A percentile compares a stretch with the other conserved stretches of the same genome.
Conservation (phyloP, 306 rosid genomes). For the Psophocarpus tetragonolobus region DNA sequence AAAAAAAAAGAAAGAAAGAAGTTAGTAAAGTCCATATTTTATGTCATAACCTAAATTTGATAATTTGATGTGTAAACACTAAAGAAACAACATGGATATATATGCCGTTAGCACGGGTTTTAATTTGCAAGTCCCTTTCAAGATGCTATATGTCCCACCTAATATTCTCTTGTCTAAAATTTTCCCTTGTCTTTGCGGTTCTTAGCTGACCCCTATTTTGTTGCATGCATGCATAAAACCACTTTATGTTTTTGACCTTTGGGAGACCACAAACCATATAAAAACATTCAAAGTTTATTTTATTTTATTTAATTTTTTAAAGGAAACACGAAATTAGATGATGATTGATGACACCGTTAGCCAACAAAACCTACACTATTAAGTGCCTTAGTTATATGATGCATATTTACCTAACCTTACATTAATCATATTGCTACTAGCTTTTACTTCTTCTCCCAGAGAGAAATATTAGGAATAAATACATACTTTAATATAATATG, state of each 20-base stretch:
- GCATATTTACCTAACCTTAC: not conserved
- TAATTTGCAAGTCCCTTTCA: slow-evolving; percentile 26
- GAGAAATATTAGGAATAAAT: not conserved
- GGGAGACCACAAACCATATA: slow-evolving; percentile 1
- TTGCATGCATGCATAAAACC: slow-evolving; percentile 32
- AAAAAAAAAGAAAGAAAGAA: too few relatives aligned
- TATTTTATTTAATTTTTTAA: not conserved
- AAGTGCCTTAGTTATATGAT: not conserved
- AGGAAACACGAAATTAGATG: not conserved
- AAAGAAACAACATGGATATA: not conserved
- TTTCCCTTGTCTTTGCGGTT: slow-evolving; percentile 1
- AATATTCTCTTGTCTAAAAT: slow-evolving; percentile 18
- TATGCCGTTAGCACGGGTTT: not conserved
- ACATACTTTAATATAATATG: not conserved
- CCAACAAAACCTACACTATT: slow-evolving; percentile 10
- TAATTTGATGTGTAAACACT: not conserved
- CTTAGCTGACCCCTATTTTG: slow-evolving; percentile 42
- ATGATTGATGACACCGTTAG: slow-evolving; percentile 20
- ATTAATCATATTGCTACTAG: not conserved
- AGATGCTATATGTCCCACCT: slow-evolving; percentile 8
- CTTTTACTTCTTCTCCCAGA: not conserved
- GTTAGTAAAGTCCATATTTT: too few relatives aligned
- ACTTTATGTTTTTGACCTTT: slow-evolving; percentile 33
- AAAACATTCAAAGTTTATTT: too few relatives aligned
- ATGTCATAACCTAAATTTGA: not conserved